Percentiles rank a stretch among this genome's conserved stretches.
Conservation (phyloP, 331 rosid species). For the Saraca asoca region DNA sequence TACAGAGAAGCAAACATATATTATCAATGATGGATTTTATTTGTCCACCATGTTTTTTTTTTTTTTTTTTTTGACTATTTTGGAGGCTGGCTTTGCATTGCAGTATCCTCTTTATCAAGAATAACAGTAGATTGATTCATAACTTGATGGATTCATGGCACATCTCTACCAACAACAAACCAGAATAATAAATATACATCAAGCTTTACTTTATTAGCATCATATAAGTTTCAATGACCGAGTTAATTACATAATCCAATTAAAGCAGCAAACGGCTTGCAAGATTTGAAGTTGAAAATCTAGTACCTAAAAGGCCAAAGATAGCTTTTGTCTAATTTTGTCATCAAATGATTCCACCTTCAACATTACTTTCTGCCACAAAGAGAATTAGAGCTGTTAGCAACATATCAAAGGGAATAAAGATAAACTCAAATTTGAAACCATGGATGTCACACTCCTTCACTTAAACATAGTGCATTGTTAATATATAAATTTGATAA, state of each 20-base stretch:
- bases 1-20: conserved; percentile 39
- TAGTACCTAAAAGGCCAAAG: conserved; percentile 76
- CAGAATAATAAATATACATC: conserved; percentile 31
- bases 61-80: conserved; percentile 31
- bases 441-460: too few relatives aligned
- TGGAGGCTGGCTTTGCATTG: conserved; percentile 38
- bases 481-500: too few relatives aligned
- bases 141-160: conserved; percentile 24
- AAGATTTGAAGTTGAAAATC: too few relatives aligned
- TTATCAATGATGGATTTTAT: conserved; percentile 38
- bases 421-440: too few relatives aligned
- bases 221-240: too few relatives aligned
- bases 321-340: conserved; percentile 55
- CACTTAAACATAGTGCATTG: too few relatives aligned
- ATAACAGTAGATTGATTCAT: conserved; percentile 8
- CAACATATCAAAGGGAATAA: not conserved
- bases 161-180: conserved; percentile 27
- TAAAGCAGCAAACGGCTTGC: too few relatives aligned
- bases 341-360: conserved; percentile 49
- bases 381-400: conserved; percentile 15
- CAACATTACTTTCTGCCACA: conserved; percentile 60
- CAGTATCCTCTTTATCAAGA: conserved; percentile 20
- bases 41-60: conserved; percentile 37
- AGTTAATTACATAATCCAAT: too few relatives aligned
- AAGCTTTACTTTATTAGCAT: not conserved